Evolutionary conservation across 2,329 filamentous ascomycete genomes (phyloP), one percentile per base, ranked within the genome.

Genomic region (Akanthomyces lecanii): DNA sequence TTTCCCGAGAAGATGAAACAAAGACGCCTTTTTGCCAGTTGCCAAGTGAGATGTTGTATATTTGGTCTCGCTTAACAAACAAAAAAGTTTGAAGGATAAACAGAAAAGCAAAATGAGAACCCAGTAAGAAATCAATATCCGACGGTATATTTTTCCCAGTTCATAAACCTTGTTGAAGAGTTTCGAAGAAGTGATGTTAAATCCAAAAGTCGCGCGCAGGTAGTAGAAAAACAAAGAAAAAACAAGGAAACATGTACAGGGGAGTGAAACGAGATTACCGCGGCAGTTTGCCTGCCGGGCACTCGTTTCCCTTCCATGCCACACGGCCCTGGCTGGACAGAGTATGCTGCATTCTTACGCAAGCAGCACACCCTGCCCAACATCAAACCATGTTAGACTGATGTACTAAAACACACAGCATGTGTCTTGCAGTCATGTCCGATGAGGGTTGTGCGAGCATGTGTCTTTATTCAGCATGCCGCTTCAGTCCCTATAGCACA

Each of bases 381-480:
- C 40, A n/a, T 28, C 25, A 61, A 60, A 54, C 58, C 58, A 54
- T 54, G 50, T 47, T 47, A 55, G 44, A 62, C 51, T 62, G 50
- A 25, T 42, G 14, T 47, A 55, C 11, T 55, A 10, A 14, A 48
- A 55, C 38, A 55, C 38, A 55, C 30, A 25, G 44, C 10, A 59
- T 33, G 50, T 54, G 51, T 47, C 18, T 62, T 33, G 30, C 33
- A 63, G 48, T 40, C 55, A 51, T 63, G 30, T 58, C 54, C 53
- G 48, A 54, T 45, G 48, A 36, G 61, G 55, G 54, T 38, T 36
- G 21, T 23, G 48, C 54, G 52, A 62, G 60, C 55, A 63, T 59
- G 61, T 63, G 61, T 63, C 38, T 63, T 63, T 63, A 63, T 63
- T 63, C 61, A 63, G 54, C 61, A 63, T 63, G 61, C 55, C 54